A percentile compares a stretch with the other conserved stretches of the same genome.
Evolutionary conservation across 2,329 filamentous ascomycete species (phyloP).

Genomic region (Zymoseptoria pseudotritici): DNA sequence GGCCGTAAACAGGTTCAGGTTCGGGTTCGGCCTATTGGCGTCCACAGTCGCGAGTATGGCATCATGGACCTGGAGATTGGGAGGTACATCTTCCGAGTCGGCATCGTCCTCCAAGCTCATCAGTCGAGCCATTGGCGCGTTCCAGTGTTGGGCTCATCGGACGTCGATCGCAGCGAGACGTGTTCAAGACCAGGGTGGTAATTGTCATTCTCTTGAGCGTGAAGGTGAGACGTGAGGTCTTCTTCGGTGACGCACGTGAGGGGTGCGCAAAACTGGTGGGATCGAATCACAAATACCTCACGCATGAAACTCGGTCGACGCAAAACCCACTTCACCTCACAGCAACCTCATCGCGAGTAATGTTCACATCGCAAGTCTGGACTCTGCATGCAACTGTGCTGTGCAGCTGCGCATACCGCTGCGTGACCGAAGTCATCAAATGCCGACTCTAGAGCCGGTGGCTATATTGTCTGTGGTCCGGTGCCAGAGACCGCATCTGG

Average conservation of each 20-base stretch:
- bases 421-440: no score
- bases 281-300: background rate
- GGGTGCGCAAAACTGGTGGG: background rate
- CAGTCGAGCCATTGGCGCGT: conserved; percentile 36
- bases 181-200: background rate
- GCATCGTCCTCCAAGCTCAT: conserved; percentile 35
- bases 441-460: no score
- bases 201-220: background rate
- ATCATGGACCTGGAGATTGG: conserved; percentile 16
- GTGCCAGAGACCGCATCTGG: no score
- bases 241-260: background rate
- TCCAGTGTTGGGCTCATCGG: conserved; percentile 10
- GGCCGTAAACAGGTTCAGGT: conserved; percentile 53
- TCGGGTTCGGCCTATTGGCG: conserved; percentile 40
- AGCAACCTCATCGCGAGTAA: background rate
- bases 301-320: background rate
- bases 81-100: conserved; percentile 20
- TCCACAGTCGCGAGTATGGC: conserved; percentile 12
- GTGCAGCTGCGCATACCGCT: no score
- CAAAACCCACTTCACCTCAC: no score
- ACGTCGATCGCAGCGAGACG: background rate
- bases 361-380: background rate
- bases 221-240: background rate
- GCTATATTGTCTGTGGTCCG: no score
- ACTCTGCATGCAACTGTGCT: no score